A percentile compares a stretch with the other conserved stretches of the same genome.
Conservation (phyloP, 139 green algal species). For the Desmodesmus armatus region DNA sequence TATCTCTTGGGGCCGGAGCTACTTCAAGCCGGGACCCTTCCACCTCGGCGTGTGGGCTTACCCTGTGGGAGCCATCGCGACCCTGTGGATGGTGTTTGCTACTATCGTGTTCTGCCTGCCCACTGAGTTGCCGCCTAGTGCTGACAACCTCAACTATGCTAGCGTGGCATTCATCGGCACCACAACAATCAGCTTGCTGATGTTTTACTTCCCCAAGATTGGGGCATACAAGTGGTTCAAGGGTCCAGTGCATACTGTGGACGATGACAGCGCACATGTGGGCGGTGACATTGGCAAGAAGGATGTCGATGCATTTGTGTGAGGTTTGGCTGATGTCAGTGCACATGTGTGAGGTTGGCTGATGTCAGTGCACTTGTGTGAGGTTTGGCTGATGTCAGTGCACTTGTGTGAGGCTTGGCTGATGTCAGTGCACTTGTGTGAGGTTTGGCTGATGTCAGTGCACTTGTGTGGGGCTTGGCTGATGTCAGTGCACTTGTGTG, state of each 20-base stretch:
- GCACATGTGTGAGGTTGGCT: no score
- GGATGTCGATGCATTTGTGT: no score
- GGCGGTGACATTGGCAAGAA: no score
- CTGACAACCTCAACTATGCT: conserved; percentile 35
- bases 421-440: no score
- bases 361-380: no score
- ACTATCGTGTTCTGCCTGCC: conserved; percentile 29
- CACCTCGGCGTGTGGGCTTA: conserved; percentile 28
- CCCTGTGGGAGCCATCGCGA: conserved; percentile 10
- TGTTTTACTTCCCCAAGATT: neutral
- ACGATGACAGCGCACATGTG: conserved; percentile 29
- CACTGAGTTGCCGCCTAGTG: neutral
- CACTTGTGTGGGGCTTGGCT: no score
- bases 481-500: no score
- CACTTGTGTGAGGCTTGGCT: no score
- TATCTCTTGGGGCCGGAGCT: conserved; percentile 1
- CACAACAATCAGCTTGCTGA: neutral
- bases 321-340: no score
- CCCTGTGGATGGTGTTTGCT: conserved; percentile 19
- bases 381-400: no score
- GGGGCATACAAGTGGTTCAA: conserved; percentile 4
- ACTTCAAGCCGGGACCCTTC: conserved; percentile 19
- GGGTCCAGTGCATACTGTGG: conserved; percentile 36
- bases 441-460: no score
- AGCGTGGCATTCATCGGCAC: neutral